Evolutionary conservation across 768 basidiomycete genomes (phyloP), one percentile per base, ranked within the genome.

Genomic region (Tulasnella sp.): DNA sequence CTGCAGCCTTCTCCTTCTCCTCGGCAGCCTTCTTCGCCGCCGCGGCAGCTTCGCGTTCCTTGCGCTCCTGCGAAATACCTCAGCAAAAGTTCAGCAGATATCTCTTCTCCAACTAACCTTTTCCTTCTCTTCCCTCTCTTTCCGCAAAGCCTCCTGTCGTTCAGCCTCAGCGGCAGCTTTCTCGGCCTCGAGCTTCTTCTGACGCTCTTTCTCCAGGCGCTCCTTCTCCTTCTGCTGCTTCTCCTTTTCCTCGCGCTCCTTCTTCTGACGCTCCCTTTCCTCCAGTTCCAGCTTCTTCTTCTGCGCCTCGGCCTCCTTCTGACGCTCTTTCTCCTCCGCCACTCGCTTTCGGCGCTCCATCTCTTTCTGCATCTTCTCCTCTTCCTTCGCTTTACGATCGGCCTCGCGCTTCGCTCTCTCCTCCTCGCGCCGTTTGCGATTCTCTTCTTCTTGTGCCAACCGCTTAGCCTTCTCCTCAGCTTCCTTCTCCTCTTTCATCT

Each of bases 401-500:
- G 96, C 95, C 73, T 95, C 93, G 35, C 86, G 86, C 68, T 85
- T 87, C 78, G 89, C 80, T n/a, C 90, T 87, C 73, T 97, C 94
- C 80, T 98, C 96, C 75, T 97, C 95, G 29, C 87, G 87, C 76
- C 87, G 89, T 82, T 88, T 90, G 74, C 88, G 87, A 75, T 85
- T 85, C 78, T 94, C 94, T 75, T 92, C 91, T 78, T 96, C 94
- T 37, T 86, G 83, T 4, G 88, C 90, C 29, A 83, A 86, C 72
- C 90, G 92, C 77, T 89, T 90, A 7, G 89, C 90, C 79, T 90
- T 90, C 66, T 82, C 70, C 1, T 90, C 89, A 11, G 89, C 90
- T 74, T 95, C 93, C 78, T 94, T 93, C 4, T 90, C 93, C 11
- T 91, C 91, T 78, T 89, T 89, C 80, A 92, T 93, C 5, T 92